Evolutionary conservation across 2,329 filamentous ascomycete genomes (phyloP).

Genomic region (Ceratocystiopsis minuta): DNA sequence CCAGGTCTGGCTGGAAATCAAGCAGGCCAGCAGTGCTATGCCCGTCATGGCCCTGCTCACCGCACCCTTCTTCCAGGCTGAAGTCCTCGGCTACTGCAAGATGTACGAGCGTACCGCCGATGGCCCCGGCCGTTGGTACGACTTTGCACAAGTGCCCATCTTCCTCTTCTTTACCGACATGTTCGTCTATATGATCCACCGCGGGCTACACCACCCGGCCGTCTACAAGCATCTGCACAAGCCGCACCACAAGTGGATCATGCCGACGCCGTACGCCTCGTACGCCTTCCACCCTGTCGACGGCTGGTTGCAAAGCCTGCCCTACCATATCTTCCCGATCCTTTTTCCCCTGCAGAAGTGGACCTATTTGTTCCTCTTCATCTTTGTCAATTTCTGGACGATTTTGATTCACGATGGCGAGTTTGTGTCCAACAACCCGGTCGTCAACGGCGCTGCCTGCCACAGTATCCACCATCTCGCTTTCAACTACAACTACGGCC

Average conservation of each 20-base stretch:
- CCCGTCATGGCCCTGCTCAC: constrained; percentile 73
- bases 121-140: constrained; percentile 62
- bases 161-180: constrained; percentile 82
- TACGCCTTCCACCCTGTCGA: constrained; percentile 92
- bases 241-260: constrained; percentile 98
- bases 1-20: constrained; percentile 73
- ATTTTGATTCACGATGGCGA: constrained; percentile 94
- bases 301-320: constrained; percentile 72
- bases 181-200: constrained; percentile 83
- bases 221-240: constrained; percentile 88
- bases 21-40: constrained; percentile 57
- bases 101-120: constrained; percentile 69
- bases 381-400: constrained; percentile 93
- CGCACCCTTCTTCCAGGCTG: constrained; percentile 60
- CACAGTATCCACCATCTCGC: constrained; percentile 82
- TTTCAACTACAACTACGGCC: constrained; percentile 85
- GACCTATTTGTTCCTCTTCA: constrained; percentile 69
- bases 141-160: constrained; percentile 67
- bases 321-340: constrained; percentile 88
- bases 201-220: constrained; percentile 60
- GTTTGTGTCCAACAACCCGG: constrained; percentile 74
- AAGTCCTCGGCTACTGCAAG: constrained; percentile 70
- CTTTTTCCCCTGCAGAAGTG: constrained; percentile 85
- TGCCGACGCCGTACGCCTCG: constrained; percentile 84
- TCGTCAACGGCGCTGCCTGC: constrained; percentile 89